Conservation (phyloP, 352 stramenopile genomes). For the Phytopythium montanum region DNA sequence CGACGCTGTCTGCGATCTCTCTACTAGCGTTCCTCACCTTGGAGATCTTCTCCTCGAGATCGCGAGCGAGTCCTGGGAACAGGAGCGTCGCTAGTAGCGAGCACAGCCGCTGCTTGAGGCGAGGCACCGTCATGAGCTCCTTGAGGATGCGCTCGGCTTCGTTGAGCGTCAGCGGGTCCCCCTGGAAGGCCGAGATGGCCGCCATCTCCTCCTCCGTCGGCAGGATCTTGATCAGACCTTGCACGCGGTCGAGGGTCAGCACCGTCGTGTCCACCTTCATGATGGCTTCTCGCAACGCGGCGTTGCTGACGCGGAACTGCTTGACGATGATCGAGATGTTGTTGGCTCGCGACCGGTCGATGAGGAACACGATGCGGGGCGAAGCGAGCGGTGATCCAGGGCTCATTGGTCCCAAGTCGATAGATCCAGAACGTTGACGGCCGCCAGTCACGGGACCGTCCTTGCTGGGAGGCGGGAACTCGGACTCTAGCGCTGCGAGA, state of each 20-base stretch:
- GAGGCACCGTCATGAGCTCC: conserved; percentile 69
- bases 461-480: conserved; percentile 58
- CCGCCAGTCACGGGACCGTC: conserved; percentile 33
- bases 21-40: conserved; percentile 54
- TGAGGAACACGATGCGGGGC: conserved; percentile 68
- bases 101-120: conserved; percentile 57
- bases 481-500: conserved; percentile 42
- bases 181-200: conserved; percentile 56
- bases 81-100: conserved; percentile 63
- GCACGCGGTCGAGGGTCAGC: conserved; percentile 76
- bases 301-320: conserved; percentile 92
- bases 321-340: conserved; percentile 97
- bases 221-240: conserved; percentile 84
- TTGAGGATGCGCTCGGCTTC: conserved; percentile 79
- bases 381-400: conserved; percentile 47
- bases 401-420: conserved; percentile 6
- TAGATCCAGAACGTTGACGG: conserved; percentile 14
- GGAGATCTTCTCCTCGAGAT: conserved; percentile 63
- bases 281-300: conserved; percentile 71
- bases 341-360: conserved; percentile 66
- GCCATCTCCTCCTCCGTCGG: conserved; percentile 86
- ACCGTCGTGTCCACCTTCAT: conserved; percentile 80
- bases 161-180: conserved; percentile 60
- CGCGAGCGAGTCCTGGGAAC: conserved; percentile 54
- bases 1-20: conserved; percentile 55